Evolutionary conservation across 2,329 filamentous ascomycete species (phyloP).

Genomic region (Apiospora sp.): DNA sequence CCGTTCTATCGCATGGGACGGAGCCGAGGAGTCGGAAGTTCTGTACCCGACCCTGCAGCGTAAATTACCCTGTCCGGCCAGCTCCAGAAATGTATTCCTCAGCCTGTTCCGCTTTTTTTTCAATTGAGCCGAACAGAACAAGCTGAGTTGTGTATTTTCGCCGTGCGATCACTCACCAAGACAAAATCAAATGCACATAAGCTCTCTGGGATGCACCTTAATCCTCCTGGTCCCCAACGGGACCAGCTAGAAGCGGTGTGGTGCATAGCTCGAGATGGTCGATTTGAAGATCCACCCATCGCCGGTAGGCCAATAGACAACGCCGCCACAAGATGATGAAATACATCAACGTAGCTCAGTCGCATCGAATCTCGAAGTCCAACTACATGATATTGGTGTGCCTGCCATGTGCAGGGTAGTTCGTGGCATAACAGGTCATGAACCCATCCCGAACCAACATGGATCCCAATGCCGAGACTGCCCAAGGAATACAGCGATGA

Average conservation of each 20-base stretch:
- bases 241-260: slow-evolving; percentile 3
- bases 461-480: neutral
- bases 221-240: neutral
- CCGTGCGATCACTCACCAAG: neutral
- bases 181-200: neutral
- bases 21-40: slow-evolving; percentile 11
- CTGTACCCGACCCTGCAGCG: neutral
- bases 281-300: neutral
- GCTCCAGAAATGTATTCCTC: neutral
- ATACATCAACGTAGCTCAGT: neutral
- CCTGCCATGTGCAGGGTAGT: neutral
- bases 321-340: neutral
- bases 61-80: neutral
- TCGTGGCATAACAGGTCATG: neutral
- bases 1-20: neutral
- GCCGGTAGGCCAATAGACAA: neutral
- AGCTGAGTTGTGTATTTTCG: neutral
- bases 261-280: neutral
- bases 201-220: neutral
- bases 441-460: neutral
- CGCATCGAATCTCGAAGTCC: neutral
- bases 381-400: neutral
- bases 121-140: neutral
- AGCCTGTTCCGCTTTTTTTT: neutral
- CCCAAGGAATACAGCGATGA: neutral